A percentile compares a stretch with the other conserved stretches of the same genome.
These are phyloP conservation scores for Neophaeococcomyces mojaviensis DNA, from an alignment of 2,329 filamentous ascomycete species.

Conservation along the genomic window DNA sequence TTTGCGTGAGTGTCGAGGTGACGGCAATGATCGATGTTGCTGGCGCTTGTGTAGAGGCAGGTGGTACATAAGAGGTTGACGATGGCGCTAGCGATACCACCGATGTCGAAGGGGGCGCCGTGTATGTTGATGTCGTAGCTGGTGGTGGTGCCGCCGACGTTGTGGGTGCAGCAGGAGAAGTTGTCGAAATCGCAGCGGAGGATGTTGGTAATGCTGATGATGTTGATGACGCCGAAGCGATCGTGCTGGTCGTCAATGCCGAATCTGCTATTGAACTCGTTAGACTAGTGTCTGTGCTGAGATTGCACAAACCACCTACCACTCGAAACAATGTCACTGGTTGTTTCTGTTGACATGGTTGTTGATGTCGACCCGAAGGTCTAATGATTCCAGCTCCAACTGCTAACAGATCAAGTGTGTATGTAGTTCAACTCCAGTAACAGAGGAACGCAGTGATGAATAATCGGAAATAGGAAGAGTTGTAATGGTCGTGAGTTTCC, in stretches of 20 bases:
- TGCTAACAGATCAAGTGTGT: no score
- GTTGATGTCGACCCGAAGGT: conserved; percentile 1
- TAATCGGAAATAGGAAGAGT: no score
- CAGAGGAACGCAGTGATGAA: no score
- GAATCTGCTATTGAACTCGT: neutral
- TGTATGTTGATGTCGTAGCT: conserved; percentile 14
- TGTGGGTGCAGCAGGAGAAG: conserved; percentile 3
- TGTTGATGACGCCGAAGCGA: neutral
- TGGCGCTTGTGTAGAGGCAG: conserved; percentile 1
- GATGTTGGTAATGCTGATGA: conserved; percentile 1
- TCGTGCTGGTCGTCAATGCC: neutral
- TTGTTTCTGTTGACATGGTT: neutral
- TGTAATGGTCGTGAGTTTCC: no score
- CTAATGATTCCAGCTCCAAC: neutral
- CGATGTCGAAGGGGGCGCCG: conserved; percentile 18
- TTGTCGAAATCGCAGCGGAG: neutral
- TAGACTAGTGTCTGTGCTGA: neutral
- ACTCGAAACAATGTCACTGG: no score
- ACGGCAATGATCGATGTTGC: conserved; percentile 17
- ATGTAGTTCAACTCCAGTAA: no score
- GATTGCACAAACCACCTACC: neutral
- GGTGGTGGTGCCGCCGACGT: conserved; percentile 4
- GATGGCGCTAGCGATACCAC: conserved; percentile 1
- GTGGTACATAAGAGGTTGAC: conserved; percentile 6
- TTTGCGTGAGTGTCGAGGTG: conserved; percentile 19